Conservation (phyloP, 1,139 yeast genomes). For the Taphrina flavorubra region DNA sequence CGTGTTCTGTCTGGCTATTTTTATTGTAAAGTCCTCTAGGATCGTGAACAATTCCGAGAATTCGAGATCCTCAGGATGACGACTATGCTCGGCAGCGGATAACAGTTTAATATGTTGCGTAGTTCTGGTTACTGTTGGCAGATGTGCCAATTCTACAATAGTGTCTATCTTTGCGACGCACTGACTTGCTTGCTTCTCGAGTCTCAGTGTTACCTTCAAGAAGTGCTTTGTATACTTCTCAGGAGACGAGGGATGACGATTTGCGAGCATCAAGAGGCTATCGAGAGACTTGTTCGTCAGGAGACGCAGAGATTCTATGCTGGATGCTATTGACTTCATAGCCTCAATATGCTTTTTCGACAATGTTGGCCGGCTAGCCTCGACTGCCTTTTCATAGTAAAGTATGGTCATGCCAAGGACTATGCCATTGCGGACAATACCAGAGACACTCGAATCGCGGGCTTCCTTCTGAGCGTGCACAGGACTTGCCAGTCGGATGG, state of each 20-base stretch:
- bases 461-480: background rate
- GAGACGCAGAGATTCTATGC: background rate
- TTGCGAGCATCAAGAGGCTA: background rate
- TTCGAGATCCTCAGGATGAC: background rate
- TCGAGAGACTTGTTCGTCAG: conserved; percentile 2
- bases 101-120: background rate
- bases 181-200: background rate
- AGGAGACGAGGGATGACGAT: background rate
- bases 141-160: conserved; percentile 2
- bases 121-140: conserved; percentile 6
- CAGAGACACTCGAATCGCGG: background rate
- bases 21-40: background rate
- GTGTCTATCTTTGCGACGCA: background rate
- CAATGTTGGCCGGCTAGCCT: background rate
- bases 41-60: background rate
- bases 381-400: background rate
- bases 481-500: conserved; percentile 9
- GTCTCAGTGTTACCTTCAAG: background rate
- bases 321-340: background rate
- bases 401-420: conserved; percentile 18
- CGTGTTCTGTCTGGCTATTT: background rate
- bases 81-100: background rate
- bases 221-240: conserved; percentile 5
- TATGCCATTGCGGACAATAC: background rate
- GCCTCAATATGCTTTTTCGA: background rate